Evolutionary conservation across 2,329 filamentous ascomycete species (phyloP), one percentile per base, ranked within the genome.

Genomic region (Cladophialophora bantiana): DNA sequence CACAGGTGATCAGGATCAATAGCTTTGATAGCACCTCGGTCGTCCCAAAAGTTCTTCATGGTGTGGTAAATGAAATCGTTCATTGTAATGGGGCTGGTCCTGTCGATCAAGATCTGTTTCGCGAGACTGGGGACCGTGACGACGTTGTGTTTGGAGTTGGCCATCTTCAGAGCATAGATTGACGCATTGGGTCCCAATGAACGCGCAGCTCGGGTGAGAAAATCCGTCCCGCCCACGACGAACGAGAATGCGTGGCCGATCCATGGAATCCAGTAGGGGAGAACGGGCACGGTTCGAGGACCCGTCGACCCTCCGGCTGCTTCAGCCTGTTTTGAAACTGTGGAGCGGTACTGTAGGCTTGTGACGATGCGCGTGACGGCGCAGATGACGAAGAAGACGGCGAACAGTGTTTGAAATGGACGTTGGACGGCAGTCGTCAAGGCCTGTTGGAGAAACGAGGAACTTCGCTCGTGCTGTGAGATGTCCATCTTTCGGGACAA

Each of bases 231-330:
- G 32, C 67, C 62, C 1, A 61, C 54, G 10, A 81, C 75, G 70
- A 87, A 83, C 20, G 76, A 77, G 48, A 83, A 71, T 6, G 82
- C 79, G 77, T 89, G 85, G 45, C 86, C 85, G 7, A 89, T 40
- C 59, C 84, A 79, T 1, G 87, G 87, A 7, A 89, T 74, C 84
- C 85, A 89, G 75, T 89, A 89, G 34, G 86, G 85, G 26, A 84
- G 70, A 64, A 80, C 75, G 74, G 83, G 83, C 67, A 85, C 80
- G 62, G 76, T 77, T 70, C 74, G 74, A 48, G 75, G 61, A 40
- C 59, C 48, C 36, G 45, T 48, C 9, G 73, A 69, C n/a, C 72
- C 72, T n/a, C 72, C 56, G 54, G 70, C 68, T 38, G 61, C 63
- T 20, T 59, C 65, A n/a, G 42, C 42, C 58, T 68, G 71, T 34